These are phyloP conservation scores for Geum urbanum DNA, from an alignment of 306 rosid species.

Conservation along the genomic window DNA sequence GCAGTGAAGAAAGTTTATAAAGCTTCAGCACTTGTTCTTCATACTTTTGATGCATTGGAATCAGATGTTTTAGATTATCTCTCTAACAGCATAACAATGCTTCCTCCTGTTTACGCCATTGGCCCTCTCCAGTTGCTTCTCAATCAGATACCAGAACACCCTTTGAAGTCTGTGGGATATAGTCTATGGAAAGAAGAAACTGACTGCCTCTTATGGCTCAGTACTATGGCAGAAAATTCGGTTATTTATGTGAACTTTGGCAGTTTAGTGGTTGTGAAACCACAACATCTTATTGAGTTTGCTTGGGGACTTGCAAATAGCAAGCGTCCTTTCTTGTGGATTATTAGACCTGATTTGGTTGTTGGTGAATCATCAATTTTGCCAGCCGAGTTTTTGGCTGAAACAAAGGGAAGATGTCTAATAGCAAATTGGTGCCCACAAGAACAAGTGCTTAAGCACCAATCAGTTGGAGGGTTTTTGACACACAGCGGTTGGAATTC, in stretches of 20 bases:
- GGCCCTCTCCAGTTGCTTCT: slow-evolving; percentile 8
- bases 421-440: slow-evolving; percentile 20
- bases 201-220: neutral
- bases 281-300: slow-evolving; percentile 10
- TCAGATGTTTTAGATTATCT: neutral
- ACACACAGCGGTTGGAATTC: slow-evolving; percentile 31
- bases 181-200: slow-evolving; percentile 7
- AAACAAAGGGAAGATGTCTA: slow-evolving; percentile 1
- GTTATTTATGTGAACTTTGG: slow-evolving; percentile 22
- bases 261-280: neutral
- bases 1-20: neutral
- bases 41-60: neutral
- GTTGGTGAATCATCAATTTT: slow-evolving; percentile 8
- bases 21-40: neutral
- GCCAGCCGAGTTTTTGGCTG: neutral
- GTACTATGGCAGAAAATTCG: neutral
- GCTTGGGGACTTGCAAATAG: slow-evolving; percentile 29
- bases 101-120: neutral
- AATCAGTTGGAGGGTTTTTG: slow-evolving; percentile 12
- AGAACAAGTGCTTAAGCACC: slow-evolving; percentile 17
- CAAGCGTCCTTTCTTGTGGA: slow-evolving; percentile 15
- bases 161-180: neutral
- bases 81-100: neutral
- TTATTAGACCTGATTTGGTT: slow-evolving; percentile 22
- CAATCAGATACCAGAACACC: neutral